Evolutionary conservation across 2,329 filamentous ascomycete genomes (phyloP), one percentile per base, ranked within the genome.

Genomic region (Daldinia sp.): DNA sequence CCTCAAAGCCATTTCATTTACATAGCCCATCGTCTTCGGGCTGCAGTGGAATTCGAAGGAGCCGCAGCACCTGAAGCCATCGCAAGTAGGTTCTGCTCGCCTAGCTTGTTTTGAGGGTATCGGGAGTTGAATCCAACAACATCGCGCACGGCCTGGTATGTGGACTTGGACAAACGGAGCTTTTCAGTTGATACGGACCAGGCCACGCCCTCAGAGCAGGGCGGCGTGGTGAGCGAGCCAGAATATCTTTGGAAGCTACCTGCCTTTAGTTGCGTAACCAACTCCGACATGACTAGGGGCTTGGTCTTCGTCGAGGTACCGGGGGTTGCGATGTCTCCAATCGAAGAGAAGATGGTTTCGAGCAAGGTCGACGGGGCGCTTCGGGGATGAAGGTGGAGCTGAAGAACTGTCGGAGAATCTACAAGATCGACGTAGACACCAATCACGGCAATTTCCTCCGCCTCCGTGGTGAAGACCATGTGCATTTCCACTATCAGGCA

Each of bases 391-490:
- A 84, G 74, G 64, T 84, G 77, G 73, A 84, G 81, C 64, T 82
- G 78, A 48, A 82, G 74, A 10, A 79, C 76, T 41, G 84, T 74
- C 42, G 84, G 78, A 9, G 73, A 72, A 41, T 76, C 76, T 66
- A 78, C 77, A 30, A 82, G 73, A 67, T 82, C 81, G 69, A 84
- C 77, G 75, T 83, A 84, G 55, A 80, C 75, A 55, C 82, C 82
- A 39, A 85, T 76, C 66, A 84, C 83, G 35, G 82, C 81, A 41
- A 84, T 79, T 61, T 82, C 74, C 13, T 76, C 70, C 39, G 74
- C 75, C 12, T 81, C 79, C 13, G 80, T 81, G 74, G 85, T 80
- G 75, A 87, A 88, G 44, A 90, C 88, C 82, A 89, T 87, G 79
- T 90, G 88, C 78, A 84, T 82, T 77, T 87, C 85, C 81, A 87